A percentile compares a stretch with the other conserved stretches of the same genome.
These are phyloP conservation scores for Beta corolliflora DNA, from an alignment of 179 eudicot genomes.

Conservation along the genomic window DNA sequence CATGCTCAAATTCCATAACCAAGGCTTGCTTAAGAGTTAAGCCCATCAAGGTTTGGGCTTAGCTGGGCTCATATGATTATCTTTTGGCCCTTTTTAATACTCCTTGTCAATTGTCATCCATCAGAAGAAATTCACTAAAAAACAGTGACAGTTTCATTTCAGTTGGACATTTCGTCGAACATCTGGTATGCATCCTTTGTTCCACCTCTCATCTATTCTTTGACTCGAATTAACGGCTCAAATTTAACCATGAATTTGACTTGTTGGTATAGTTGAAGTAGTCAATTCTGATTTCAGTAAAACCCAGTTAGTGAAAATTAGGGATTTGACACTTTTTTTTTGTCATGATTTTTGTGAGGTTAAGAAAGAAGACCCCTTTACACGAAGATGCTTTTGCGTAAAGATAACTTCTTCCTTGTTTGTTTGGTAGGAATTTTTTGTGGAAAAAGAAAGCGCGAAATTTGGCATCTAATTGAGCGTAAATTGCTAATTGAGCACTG, in stretches of 20 bases:
- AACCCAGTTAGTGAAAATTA: neutral
- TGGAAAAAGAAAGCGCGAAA: slow-evolving; percentile 10
- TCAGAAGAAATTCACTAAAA: neutral
- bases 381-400: slow-evolving; percentile 26
- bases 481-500: neutral
- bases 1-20: neutral
- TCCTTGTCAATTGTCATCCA: neutral
- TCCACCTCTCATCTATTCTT: neutral
- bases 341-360: slow-evolving; percentile 13
- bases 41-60: neutral
- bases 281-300: neutral
- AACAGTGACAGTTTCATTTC: neutral
- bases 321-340: neutral
- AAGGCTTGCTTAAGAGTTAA: neutral
- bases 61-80: neutral
- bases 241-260: neutral
- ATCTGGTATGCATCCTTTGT: neutral
- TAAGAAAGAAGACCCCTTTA: slow-evolving; percentile 12
- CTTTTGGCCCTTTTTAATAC: neutral
- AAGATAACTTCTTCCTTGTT: slow-evolving; percentile 15
- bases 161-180: slow-evolving; percentile 22
- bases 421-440: slow-evolving; percentile 3
- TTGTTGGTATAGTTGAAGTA: neutral
- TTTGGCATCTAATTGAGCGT: slow-evolving; percentile 5
- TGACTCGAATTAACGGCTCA: neutral